Base-by-base conservation (phyloP, 768 basidiomycete genomes). In the Amanita fuliginea region DNA sequence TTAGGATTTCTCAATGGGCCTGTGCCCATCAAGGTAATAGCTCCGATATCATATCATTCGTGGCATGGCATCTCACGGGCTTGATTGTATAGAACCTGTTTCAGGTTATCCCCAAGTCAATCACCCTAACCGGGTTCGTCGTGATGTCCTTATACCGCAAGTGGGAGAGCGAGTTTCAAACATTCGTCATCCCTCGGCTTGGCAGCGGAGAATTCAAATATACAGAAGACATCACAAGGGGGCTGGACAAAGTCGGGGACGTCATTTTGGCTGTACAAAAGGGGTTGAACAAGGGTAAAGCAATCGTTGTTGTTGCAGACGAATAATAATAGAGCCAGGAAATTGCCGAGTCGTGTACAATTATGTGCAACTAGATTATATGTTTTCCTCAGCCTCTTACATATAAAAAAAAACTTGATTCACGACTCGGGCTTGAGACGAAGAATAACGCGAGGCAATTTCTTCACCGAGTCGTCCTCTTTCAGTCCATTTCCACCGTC, bases 371-470 rank as follows among this genome's bases (percentile, higher is more conserved):
- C 30, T 32, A 11, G 0, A 6, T 32, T 32, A 10, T 30, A n/a
- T n/a, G n/a, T n/a, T n/a, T n/a, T n/a, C n/a, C n/a, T n/a, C 26
- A 6, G 1, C 8, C 26, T 26, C 26, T 26, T 26, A 8, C 26
- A 26, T 4, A 30, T 22, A 4, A 2, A n/a, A 5, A 24, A 3
- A 24, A 4, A 13, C 13, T 32, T 13, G 32, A 32, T 32, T 32
- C 32, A 32, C 3, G 42, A 6, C 42, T 43, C 55, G 18, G 69
- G 63, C 1, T 74, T 67, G 62, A 88, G 67, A 65, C 77, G 75
- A 46, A 81, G 58, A 45, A 76, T 73, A 4, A 82, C 77, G 49
- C 69, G 68, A 0, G 77, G 79, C 1, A 80, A 59, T 54, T 74
- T 79, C 66, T 73, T 75, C 35, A 52, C 55, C 16, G 44, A 52